phyloP scores from a whole-genome alignment of 306 rosid genomes.

The Coriaria nepalensis region DNA sequence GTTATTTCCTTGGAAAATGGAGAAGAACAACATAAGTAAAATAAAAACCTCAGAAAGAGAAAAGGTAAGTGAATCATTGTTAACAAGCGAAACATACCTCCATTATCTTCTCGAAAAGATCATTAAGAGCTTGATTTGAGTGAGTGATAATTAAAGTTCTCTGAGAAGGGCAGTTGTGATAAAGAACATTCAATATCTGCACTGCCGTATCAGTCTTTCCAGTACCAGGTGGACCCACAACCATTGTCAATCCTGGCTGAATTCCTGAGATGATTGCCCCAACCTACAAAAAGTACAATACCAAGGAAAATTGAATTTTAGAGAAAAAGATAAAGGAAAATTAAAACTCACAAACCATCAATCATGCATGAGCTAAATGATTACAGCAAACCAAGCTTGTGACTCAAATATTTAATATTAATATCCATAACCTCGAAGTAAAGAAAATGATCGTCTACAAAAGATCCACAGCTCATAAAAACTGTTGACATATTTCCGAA shows the following conservation, averaged over 20 bases:
- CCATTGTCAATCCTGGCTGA: conserved; percentile 98
- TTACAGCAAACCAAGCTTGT: no score
- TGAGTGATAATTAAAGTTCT: conserved; percentile 94
- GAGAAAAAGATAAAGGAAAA: no score
- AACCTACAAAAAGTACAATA: conserved; percentile 31
- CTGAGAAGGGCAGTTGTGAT: conserved; percentile 95
- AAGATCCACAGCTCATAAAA: no score
- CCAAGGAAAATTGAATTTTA: background rate
- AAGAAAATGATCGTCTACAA: no score
- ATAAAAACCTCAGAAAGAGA: background rate
- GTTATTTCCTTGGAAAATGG: no score
- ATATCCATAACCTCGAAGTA: no score
- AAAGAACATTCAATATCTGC: conserved; percentile 87
- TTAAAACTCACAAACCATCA: no score
- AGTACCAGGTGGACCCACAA: conserved; percentile 99
- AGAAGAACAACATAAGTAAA: no score
- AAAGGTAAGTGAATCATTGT: background rate
- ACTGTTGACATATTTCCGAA: no score
- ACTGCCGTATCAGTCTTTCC: conserved; percentile 99
- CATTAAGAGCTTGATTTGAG: conserved; percentile 96
- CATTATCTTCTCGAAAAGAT: conserved; percentile 96
- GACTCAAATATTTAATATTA: no score
- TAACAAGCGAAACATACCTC: no score
- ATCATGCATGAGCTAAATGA: no score
- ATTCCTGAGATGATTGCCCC: conserved; percentile 88